Base-by-base conservation (phyloP, 106 monocot species). In the Acorus gramineus region DNA sequence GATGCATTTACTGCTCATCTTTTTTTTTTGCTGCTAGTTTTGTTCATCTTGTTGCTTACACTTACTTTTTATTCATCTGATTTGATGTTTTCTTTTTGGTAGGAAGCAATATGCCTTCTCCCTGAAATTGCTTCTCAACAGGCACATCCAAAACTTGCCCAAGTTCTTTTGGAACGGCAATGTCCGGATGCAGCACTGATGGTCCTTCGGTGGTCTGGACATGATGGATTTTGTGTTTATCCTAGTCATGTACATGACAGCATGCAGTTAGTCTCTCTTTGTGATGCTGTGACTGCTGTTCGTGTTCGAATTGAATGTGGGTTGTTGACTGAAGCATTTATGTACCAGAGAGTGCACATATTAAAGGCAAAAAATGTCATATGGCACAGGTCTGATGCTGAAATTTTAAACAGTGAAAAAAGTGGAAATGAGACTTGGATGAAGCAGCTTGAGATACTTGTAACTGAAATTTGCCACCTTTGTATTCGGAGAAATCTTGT, bases 291-390 rank as follows among this genome's bases (percentile, higher is more conserved):
- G 11, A 87, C 76, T 63, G 84, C 78, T 53, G 66, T 90, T 71
- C 81, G 90, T 10, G 82, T 90, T 49, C 82, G 79, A 81, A 75
- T 87, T 65, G 95, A 96, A 9, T 84, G 74, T 82, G 95, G 87
- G 13, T 77, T 87, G 7, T 49, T 96, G 64, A 87, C 95, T 64
- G 90, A 86, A 76, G 87, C 90, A 14, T 96, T 96, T 77, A 90
- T 90, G 71, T 87, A 80, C 69, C 90, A 78, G 61, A 90, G 95
- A 70, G 70, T 67, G 64, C 77, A 85, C 69, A 87, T 80, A 60
- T 69, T 52, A 8, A 82, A 76, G 65, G 76, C 74, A 47, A 90
- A 86, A 68, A 87, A 86, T 46, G 57, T 71, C 6, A 65, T 53
- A 45, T 54, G 66, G 50, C 47, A 68, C 55, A 62, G 49, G 55